phyloP scores from a whole-genome alignment of 75 land plant genomes.

The Azolla pinnata region DNA sequence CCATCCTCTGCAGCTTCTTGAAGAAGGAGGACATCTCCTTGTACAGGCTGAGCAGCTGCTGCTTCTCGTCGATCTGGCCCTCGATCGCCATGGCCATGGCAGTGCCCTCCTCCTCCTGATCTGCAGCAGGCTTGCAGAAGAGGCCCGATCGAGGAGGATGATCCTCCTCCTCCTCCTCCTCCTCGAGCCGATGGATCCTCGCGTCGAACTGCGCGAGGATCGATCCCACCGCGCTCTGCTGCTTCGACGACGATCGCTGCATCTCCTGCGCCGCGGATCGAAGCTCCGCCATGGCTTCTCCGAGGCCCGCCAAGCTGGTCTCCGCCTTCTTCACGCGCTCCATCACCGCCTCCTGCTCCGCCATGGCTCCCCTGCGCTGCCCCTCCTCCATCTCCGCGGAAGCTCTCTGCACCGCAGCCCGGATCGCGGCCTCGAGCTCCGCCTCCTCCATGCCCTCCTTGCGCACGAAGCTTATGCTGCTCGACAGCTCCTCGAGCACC shows the following conservation, averaged over 20 bases:
- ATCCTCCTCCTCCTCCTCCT: neutral
- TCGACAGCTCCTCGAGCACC: slow-evolving; percentile 1
- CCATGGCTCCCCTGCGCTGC: neutral
- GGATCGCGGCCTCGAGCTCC: neutral
- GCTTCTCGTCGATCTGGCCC: neutral
- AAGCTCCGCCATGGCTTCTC: neutral
- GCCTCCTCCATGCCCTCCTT: neutral
- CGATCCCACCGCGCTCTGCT: neutral
- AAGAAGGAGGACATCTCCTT: slow-evolving; percentile 3
- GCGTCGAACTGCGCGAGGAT: neutral
- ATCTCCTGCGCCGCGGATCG: neutral
- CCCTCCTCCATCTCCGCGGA: neutral
- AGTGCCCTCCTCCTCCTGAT: slow-evolving; percentile 9
- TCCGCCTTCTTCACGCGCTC: neutral
- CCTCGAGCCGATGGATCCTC: neutral
- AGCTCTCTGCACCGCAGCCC: neutral
- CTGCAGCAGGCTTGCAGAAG: slow-evolving; percentile 8
- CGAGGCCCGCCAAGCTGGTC: neutral
- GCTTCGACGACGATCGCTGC: neutral
- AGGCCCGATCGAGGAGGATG: neutral
- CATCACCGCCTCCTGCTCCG: neutral
- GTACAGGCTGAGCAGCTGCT: slow-evolving; percentile 2
- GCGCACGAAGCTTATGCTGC: neutral
- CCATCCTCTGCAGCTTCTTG: slow-evolving; percentile 1
- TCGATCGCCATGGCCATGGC: neutral